A percentile compares a stretch with the other conserved stretches of the same genome.
Conservation (phyloP, 768 basidiomycete genomes). For the Leccinum subgranulosum region DNA sequence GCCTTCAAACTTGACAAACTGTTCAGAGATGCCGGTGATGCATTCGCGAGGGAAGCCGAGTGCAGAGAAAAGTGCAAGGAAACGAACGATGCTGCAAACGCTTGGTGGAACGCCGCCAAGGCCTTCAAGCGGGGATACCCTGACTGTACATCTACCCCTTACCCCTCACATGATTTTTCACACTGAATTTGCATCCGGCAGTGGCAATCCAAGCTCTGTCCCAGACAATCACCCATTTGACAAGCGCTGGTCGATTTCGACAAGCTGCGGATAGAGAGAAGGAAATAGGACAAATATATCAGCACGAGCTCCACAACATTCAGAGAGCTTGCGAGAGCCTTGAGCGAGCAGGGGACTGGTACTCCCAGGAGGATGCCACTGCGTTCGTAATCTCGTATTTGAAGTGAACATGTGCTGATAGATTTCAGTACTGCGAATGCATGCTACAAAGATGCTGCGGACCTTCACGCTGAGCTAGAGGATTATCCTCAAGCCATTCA, state of each 20-base stretch:
- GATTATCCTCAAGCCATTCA: conserved; percentile 83
- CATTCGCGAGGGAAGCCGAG: conserved; percentile 91
- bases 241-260: conserved; percentile 83
- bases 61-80: conserved; percentile 89
- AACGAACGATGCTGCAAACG: conserved; percentile 91
- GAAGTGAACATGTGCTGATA: neutral
- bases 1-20: conserved; percentile 88
- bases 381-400: conserved; percentile 58
- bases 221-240: conserved; percentile 81
- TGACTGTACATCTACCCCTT: conserved; percentile 58
- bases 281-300: conserved; percentile 91
- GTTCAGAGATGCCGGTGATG: conserved; percentile 90
- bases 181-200: conserved; percentile 32
- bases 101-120: conserved; percentile 98
- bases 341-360: conserved; percentile 93
- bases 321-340: conserved; percentile 88
- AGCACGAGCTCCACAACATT: conserved; percentile 78
- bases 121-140: conserved; percentile 88
- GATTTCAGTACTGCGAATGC: conserved; percentile 81
- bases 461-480: conserved; percentile 86
- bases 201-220: conserved; percentile 88
- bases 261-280: conserved; percentile 99
- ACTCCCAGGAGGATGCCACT: conserved; percentile 93
- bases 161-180: neutral
- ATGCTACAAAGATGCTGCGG: conserved; percentile 95